phyloP scores from a whole-genome alignment of 2,329 filamentous ascomycete genomes.

The Ceratocystis huliohia region DNA sequence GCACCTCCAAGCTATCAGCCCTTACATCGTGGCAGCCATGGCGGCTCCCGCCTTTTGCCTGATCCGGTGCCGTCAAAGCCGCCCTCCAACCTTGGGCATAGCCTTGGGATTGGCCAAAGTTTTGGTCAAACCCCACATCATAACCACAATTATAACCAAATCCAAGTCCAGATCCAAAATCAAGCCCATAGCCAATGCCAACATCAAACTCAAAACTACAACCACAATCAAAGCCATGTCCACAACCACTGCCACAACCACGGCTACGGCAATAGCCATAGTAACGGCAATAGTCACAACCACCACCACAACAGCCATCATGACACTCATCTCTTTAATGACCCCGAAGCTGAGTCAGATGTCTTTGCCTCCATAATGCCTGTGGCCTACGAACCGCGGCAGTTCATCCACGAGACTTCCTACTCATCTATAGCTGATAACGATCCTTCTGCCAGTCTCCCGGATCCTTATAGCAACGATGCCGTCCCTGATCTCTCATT shows the following conservation, averaged over 20 bases:
- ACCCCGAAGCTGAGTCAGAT: conserved; percentile 15
- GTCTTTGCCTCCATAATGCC: conserved; percentile 31
- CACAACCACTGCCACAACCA: too few species aligned
- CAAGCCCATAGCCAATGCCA: not conserved
- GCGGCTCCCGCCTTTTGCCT: conserved; percentile 15
- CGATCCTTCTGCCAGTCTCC: conserved; percentile 26
- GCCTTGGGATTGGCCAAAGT: too few species aligned
- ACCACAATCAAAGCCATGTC: too few species aligned
- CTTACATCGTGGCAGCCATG: conserved; percentile 13
- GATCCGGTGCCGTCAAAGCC: conserved; percentile 14
- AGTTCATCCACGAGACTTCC: conserved; percentile 36
- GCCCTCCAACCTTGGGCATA: not conserved
- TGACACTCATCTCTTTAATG: conserved; percentile 22
- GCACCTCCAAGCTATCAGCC: not conserved
- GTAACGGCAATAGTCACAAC: conserved; percentile 2
- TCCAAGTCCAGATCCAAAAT: too few species aligned
- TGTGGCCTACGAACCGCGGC: conserved; percentile 40
- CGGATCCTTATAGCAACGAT: conserved; percentile 34
- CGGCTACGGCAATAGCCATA: too few species aligned
- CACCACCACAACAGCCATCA: conserved; percentile 14
- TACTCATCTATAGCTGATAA: conserved; percentile 35
- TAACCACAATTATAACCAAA: too few species aligned
- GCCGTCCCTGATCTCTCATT: conserved; percentile 35
- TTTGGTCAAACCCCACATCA: too few species aligned
- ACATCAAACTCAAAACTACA: too few species aligned